Percentiles rank a stretch among this genome's conserved stretches.
These are phyloP conservation scores for Suillus subluteus DNA, from an alignment of 768 basidiomycete genomes.

Conservation along the genomic window DNA sequence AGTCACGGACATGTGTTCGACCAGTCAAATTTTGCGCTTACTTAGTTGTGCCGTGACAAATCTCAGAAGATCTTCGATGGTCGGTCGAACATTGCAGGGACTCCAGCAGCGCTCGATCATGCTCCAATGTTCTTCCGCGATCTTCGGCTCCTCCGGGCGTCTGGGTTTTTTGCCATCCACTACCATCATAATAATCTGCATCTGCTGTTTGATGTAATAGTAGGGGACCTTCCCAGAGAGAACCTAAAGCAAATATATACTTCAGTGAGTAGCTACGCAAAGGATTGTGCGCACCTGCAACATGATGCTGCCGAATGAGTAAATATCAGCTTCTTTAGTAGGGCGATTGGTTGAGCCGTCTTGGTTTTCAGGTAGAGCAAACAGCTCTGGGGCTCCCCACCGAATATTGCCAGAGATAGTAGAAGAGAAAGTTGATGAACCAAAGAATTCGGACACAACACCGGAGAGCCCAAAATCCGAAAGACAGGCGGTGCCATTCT, in stretches of 20 bases:
- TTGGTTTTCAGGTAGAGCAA: conserved; percentile 11
- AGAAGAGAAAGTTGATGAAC: conserved; percentile 37
- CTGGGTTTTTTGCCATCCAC: conserved; percentile 9
- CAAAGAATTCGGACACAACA: conserved; percentile 31
- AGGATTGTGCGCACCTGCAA: conserved; percentile 1
- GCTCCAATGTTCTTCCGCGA: conserved; percentile 13
- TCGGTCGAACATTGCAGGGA: conserved; percentile 14
- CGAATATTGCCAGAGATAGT: conserved; percentile 39
- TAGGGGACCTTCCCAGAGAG: conserved; percentile 15
- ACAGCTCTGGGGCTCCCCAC: conserved; percentile 47
- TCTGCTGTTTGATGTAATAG: conserved; percentile 11
- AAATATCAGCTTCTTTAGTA: conserved; percentile 11
- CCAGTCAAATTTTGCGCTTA: neutral
- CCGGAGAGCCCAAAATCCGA: conserved; percentile 50
- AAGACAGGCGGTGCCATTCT: conserved; percentile 41
- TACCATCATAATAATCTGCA: conserved; percentile 13
- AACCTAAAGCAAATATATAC: conserved; percentile 2
- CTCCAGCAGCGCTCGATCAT: conserved; percentile 14
- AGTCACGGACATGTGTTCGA: neutral
- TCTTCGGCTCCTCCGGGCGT: conserved; percentile 12
- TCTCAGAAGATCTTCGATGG: conserved; percentile 20
- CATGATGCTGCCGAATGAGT: conserved; percentile 32
- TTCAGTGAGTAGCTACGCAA: neutral
- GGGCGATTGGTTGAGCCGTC: conserved; percentile 20
- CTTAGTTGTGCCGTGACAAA: conserved; percentile 14